Evolutionary conservation across 2,329 filamentous ascomycete species (phyloP), one percentile per base, ranked within the genome.

Genomic region (Pyricularia grisea): DNA sequence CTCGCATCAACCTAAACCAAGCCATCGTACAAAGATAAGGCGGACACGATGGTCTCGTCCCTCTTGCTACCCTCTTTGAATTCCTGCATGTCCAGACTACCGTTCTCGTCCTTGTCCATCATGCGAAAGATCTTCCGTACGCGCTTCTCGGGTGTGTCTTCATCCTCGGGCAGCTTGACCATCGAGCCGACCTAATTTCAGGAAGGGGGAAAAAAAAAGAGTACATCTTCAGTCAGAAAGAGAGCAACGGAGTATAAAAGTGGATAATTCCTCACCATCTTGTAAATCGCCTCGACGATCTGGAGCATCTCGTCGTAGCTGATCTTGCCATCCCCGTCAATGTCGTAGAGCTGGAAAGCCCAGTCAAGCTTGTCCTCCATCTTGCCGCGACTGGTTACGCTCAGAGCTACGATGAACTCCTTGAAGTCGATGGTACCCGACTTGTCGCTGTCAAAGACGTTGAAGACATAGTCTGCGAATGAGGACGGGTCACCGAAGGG

Each of bases 61-160:
- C 94, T 92, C 85, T 98, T 97, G 83, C 93, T 97, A 74, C 95
- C 95, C 82, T 99, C 95, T 83, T 98, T 98, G 85, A 99, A 99
- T 79, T 99, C 95, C 71, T 94, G 91, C 87, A 97, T 94, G 79
- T 98, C 94, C 75, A 99, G 83, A 77, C 92, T 96, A 74, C 94
- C 95, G 78, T 98, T 98, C 83, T 98, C 94, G 79, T 99, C 95
- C 86, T 99, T 99, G 85, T 99, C 95, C 95, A 99, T 99, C 95
- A 98, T 98, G 76, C 91, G 87, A 85, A 99, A 99, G 80, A 99
- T 98, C 85, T 99, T 99, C 81, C 86, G 89, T 72, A 99, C 95
- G 72, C 95, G 91, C 85, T 99, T 99, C 85, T 98, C 94, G 23
- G 95, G 95, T 69, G 95, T 99, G 81, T 99, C 94, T 83, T 99